phyloP scores from a whole-genome alignment of 1,284 basidiomycete species.

The Cerrena zonata region DNA sequence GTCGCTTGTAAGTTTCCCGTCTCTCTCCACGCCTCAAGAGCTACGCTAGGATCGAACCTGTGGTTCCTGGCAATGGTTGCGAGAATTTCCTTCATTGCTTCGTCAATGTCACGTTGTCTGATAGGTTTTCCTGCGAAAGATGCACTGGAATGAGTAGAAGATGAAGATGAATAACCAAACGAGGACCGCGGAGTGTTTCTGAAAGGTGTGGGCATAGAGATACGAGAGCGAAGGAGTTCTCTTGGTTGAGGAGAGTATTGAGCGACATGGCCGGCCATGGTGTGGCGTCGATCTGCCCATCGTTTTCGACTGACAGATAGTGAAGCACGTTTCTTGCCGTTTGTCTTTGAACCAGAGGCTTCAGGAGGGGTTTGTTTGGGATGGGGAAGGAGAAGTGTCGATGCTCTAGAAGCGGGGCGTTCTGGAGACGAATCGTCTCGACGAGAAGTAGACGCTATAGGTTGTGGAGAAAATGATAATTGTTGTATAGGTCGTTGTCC shows the following conservation, averaged over 20 bases:
- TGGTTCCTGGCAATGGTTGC: background rate
- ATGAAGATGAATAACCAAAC: background rate
- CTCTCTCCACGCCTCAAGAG: background rate
- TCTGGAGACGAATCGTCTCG: background rate
- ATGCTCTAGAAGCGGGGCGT: background rate
- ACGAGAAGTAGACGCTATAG: background rate
- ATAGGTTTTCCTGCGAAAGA: background rate
- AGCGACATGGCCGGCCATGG: background rate
- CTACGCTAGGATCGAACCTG: background rate
- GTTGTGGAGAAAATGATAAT: no score
- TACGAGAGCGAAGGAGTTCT: background rate
- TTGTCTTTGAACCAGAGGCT: background rate
- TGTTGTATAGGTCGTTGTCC: no score
- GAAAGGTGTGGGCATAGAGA: background rate
- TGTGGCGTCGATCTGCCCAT: background rate
- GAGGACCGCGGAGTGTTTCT: background rate
- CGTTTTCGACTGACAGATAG: background rate
- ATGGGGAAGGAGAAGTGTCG: background rate
- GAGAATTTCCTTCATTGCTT: background rate
- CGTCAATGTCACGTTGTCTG: background rate
- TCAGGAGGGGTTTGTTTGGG: background rate
- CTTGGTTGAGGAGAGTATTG: background rate
- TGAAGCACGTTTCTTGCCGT: background rate
- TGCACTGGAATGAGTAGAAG: background rate
- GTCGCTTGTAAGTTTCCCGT: background rate